phyloP scores from a whole-genome alignment of 805 yeast genomes.

The Starmerella stigmatis region DNA sequence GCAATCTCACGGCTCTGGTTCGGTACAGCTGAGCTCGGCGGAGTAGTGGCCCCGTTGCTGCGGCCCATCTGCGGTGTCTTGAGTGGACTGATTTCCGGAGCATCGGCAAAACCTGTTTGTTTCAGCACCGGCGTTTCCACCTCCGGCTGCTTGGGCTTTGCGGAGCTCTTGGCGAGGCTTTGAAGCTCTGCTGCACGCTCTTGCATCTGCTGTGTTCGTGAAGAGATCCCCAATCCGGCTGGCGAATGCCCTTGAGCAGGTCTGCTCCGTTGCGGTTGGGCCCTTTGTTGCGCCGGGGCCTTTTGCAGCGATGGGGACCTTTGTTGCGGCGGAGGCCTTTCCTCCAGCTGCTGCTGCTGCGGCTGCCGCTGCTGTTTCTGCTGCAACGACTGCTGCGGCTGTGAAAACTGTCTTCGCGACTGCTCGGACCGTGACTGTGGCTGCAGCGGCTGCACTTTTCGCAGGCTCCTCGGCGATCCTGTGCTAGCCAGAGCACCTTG shows the following conservation, averaged over 20 bases:
- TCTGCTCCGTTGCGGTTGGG: too few species aligned
- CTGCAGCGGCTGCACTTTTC: neutral
- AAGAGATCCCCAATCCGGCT: too few species aligned
- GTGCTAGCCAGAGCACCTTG: too few species aligned
- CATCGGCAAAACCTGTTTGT: neutral
- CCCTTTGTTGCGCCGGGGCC: too few species aligned
- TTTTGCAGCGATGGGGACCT: too few species aligned
- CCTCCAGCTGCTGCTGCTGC: neutral
- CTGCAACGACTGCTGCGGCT: neutral
- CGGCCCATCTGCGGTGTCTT: neutral
- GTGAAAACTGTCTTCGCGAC: neutral
- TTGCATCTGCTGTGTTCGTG: neutral
- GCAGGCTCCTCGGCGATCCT: neutral
- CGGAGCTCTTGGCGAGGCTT: neutral
- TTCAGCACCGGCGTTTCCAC: neutral
- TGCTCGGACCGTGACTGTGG: neutral
- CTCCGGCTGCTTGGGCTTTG: neutral
- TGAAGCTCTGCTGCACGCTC: slow-evolving; percentile 5
- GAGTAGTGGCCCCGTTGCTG: too few species aligned
- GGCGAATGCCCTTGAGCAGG: too few species aligned
- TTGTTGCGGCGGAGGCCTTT: too few species aligned
- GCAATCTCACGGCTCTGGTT: slow-evolving; percentile 10
- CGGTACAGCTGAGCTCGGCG: too few species aligned
- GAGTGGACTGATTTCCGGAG: neutral
- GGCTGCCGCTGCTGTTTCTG: neutral